These are phyloP conservation scores for Nicotiana tabacum DNA, from an alignment of 257 asterid genomes.

Conservation along the genomic window DNA sequence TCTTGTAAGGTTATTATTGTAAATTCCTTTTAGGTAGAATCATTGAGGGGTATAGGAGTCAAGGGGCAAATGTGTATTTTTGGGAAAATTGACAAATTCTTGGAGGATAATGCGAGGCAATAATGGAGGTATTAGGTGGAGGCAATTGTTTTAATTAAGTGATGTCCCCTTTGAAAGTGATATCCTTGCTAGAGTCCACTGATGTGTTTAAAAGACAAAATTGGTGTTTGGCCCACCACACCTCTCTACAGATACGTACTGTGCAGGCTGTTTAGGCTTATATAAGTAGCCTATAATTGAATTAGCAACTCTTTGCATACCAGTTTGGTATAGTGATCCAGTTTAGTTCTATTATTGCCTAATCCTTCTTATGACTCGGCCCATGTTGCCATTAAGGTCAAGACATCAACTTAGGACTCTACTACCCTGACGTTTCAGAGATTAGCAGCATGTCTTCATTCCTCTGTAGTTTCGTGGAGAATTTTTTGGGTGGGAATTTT, in stretches of 20 bases:
- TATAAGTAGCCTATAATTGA: neutral
- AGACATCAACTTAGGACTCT: neutral
- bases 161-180: conserved; percentile 27
- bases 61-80: conserved; percentile 18
- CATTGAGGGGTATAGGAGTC: neutral
- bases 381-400: neutral
- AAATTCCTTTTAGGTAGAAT: neutral
- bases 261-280: neutral
- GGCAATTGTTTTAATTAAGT: conserved; percentile 14
- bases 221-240: neutral
- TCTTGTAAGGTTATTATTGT: neutral
- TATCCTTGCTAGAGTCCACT: conserved; percentile 8
- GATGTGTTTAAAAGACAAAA: neutral
- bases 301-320: neutral
- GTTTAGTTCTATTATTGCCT: neutral
- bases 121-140: conserved; percentile 14
- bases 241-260: neutral
- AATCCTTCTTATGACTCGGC: neutral
- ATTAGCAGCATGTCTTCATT: neutral
- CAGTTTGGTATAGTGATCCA: neutral
- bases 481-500: too few species aligned
- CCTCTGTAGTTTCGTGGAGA: too few species aligned
- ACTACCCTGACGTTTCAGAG: neutral
- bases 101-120: conserved; percentile 19
- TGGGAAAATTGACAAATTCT: too few species aligned